These are phyloP conservation scores for Entomortierella lignicola DNA, from an alignment of 192 early-diverging fungal genomes.

Conservation along the genomic window DNA sequence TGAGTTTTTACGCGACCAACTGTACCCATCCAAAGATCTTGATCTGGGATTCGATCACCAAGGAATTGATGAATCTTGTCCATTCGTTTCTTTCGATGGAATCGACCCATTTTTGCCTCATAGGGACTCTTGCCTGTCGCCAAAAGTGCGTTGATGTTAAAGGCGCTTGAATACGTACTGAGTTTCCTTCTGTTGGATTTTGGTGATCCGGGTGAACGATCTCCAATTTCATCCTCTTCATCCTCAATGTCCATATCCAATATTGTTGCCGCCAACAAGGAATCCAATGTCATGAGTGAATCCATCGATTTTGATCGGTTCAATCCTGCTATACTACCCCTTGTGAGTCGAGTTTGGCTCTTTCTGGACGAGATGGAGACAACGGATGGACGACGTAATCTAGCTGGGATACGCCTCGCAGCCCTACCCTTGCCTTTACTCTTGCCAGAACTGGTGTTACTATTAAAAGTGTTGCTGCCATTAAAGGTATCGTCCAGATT, in stretches of 20 bases:
- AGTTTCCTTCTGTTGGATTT: background rate
- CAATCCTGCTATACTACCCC: background rate
- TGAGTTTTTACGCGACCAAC: slow-evolving; percentile 28
- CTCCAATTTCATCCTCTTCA: background rate
- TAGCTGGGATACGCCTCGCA: background rate
- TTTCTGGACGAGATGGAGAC: slow-evolving; percentile 7
- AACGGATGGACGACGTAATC: slow-evolving; percentile 2
- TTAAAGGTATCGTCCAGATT: slow-evolving; percentile 1
- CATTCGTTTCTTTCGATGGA: slow-evolving; percentile 48
- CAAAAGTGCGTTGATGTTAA: background rate
- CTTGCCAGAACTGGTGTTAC: background rate
- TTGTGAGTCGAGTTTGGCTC: background rate
- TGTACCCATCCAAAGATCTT: slow-evolving; percentile 49
- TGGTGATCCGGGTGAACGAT: background rate
- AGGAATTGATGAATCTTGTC: slow-evolving; percentile 60
- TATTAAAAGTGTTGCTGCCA: background rate
- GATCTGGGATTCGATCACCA: slow-evolving; percentile 53
- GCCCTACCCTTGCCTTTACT: background rate
- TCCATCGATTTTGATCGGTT: background rate
- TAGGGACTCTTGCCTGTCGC: background rate
- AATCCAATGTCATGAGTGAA: slow-evolving; percentile 5
- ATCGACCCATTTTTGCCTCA: slow-evolving; percentile 2
- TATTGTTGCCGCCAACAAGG: background rate
- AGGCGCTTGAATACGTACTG: slow-evolving; percentile 1
- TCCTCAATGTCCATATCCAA: too few species aligned